phyloP scores from a whole-genome alignment of 305 asterid species.

The Solanum chacoense region DNA sequence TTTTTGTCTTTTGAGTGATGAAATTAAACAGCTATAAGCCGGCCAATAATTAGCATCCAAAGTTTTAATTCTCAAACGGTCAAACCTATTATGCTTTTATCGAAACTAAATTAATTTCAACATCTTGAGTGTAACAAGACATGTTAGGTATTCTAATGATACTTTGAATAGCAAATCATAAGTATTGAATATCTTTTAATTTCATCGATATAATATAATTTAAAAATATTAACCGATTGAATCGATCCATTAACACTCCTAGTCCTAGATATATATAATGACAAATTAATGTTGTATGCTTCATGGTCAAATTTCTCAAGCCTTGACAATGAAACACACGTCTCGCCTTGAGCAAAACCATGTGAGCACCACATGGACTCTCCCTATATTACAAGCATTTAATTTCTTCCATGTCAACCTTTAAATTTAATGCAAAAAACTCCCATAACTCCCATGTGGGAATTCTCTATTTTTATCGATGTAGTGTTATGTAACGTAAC shows the following conservation, averaged over 20 bases:
- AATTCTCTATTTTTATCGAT: neutral
- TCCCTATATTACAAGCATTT: conserved; percentile 7
- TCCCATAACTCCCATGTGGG: conserved; percentile 29
- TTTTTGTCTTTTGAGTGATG: neutral
- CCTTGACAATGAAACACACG: conserved; percentile 4
- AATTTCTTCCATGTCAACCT: conserved; percentile 16
- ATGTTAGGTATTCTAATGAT: neutral
- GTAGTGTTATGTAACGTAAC: neutral
- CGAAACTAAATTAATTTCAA: neutral
- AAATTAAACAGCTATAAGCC: neutral
- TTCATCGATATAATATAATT: no score
- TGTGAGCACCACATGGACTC: conserved; percentile 37
- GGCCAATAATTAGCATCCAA: neutral
- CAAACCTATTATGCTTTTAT: neutral
- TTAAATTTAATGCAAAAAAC: neutral
- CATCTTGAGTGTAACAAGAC: neutral
- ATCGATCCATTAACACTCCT: neutral
- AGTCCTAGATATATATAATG: neutral
- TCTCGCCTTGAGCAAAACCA: conserved; percentile 19
- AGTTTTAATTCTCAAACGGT: neutral
- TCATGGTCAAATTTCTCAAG: neutral
- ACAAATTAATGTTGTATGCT: neutral
- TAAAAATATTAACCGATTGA: no score
- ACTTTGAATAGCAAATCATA: neutral
- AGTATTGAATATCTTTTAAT: neutral